Evolutionary conservation across 2,329 filamentous ascomycete genomes (phyloP), one percentile per base, ranked within the genome.

Genomic region (Fusarium goolgardi): DNA sequence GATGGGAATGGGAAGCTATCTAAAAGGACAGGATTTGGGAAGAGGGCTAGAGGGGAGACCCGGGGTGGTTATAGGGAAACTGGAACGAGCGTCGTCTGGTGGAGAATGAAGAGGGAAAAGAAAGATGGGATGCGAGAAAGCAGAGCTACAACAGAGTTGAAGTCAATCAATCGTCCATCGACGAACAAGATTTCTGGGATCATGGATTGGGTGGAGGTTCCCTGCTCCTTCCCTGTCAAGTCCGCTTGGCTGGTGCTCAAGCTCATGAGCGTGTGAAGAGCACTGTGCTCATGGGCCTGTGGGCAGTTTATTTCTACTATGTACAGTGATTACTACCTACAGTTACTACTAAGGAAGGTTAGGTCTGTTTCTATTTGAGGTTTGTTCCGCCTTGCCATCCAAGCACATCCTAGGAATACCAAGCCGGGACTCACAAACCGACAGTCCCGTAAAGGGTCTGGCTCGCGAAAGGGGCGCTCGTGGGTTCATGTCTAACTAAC

Each of bases 21-120:
- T 37, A 67, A 55, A 59, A 64, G 27, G 47, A 49, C 53, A 46
- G 55, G 65, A 60, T 63, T 50, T 37, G 12, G 35, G n/a, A 25
- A 32, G 35, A 39, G 34, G 32, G 27, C 16, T 35, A 49, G 46
- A 35, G 47, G 71, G 70, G 60, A 69, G 57, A 54, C 45, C 45
- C 53, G 61, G 47, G 32, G 47, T 64, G 63, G 67, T 73, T 74
- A 67, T 68, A 74, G 71, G 71, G 51, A 51, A 51, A 65, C 45
- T 55, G 51, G 63, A 73, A 71, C 63, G 71, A 75, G 58, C 32
- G 73, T 73, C 32, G 72, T 73, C 34, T 40, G 54, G 71, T 71
- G 66, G 65, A 62, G 71, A 64, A 70, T 57, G 57, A 45, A 56
- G 49, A 57, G 55, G 56, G 47, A 63, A 61, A 61, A 67, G 61